Evolutionary conservation across 345 rosid species (phyloP).

Genomic region (Ceriops tagal): DNA sequence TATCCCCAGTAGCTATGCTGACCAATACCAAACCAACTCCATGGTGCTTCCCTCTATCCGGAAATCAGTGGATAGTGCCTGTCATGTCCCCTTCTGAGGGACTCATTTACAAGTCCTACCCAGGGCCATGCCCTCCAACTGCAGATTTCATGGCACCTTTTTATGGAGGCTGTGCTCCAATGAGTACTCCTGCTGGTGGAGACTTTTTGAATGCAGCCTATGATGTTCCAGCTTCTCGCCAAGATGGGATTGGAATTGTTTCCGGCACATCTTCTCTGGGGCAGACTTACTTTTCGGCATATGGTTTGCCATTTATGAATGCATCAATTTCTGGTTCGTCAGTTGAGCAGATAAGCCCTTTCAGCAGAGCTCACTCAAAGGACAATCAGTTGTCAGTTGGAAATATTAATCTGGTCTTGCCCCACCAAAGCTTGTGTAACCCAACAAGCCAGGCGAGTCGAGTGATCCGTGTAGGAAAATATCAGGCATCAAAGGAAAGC

Average conservation of each 20-base stretch:
- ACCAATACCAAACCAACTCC: constrained; percentile 24
- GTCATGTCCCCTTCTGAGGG: constrained; percentile 91
- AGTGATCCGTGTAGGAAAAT: constrained; percentile 30
- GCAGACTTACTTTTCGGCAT: constrained; percentile 21
- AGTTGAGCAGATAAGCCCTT: constrained; percentile 28
- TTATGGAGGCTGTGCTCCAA: constrained; percentile 16
- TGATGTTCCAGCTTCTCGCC: constrained; percentile 20
- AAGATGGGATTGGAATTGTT: constrained; percentile 13
- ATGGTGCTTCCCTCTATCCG: constrained; percentile 44
- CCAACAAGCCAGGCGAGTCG: constrained; percentile 49
- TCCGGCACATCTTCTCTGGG: constrained; percentile 17
- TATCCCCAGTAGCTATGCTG: constrained; percentile 17
- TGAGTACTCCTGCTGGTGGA: constrained; percentile 14
- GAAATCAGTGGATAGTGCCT: constrained; percentile 85
- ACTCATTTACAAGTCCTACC: constrained; percentile 76
- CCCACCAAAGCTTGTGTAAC: constrained; percentile 34
- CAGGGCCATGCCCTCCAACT: constrained; percentile 61
- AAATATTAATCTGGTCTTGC: constrained; percentile 21
- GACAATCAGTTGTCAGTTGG: constrained; percentile 26
- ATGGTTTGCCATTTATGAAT: constrained; percentile 19
- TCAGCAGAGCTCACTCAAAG: constrained; percentile 18
- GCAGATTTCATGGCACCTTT: constrained; percentile 25
- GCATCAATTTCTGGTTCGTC: constrained; percentile 6
- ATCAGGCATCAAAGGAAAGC: constrained; percentile 50
- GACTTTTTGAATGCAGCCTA: constrained; percentile 37